Evolutionary conservation across 352 stramenopile species (phyloP).

Genomic region (Phytophthora sansomeana): DNA sequence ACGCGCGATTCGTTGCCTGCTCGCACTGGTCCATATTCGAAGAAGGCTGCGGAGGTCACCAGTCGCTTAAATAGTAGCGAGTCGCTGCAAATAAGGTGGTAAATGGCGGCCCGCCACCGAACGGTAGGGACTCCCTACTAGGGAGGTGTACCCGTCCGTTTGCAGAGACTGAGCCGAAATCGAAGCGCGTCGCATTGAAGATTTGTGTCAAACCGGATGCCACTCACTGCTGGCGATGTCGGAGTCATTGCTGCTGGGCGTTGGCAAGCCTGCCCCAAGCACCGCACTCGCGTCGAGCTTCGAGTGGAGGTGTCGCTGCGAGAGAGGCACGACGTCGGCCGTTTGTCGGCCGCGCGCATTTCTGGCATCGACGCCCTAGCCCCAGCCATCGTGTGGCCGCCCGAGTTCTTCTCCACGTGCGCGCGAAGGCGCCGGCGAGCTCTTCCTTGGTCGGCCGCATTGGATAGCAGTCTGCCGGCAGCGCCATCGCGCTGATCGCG

Average conservation of each 20-base stretch:
- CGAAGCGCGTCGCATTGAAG: no score
- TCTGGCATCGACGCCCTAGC: neutral
- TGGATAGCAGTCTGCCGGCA: no score
- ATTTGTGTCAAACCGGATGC: no score
- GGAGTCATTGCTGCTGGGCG: no score
- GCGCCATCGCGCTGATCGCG: neutral
- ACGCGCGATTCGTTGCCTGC: neutral
- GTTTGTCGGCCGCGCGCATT: neutral
- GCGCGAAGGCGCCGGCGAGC: neutral
- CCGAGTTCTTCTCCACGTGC: neutral
- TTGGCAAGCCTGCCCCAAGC: no score
- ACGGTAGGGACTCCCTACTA: no score
- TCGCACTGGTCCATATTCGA: constrained; percentile 16
- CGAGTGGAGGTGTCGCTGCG: no score
- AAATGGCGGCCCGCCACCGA: no score
- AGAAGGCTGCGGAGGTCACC: neutral
- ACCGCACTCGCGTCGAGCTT: no score
- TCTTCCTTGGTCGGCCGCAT: neutral
- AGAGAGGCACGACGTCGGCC: neutral
- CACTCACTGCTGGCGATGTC: no score
- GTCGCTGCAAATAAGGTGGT: neutral
- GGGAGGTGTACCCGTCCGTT: no score
- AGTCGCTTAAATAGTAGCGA: neutral
- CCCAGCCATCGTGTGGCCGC: neutral
- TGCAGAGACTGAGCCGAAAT: no score